Conservation (phyloP, 2,329 filamentous ascomycete genomes). For the Fusarium sp. region DNA sequence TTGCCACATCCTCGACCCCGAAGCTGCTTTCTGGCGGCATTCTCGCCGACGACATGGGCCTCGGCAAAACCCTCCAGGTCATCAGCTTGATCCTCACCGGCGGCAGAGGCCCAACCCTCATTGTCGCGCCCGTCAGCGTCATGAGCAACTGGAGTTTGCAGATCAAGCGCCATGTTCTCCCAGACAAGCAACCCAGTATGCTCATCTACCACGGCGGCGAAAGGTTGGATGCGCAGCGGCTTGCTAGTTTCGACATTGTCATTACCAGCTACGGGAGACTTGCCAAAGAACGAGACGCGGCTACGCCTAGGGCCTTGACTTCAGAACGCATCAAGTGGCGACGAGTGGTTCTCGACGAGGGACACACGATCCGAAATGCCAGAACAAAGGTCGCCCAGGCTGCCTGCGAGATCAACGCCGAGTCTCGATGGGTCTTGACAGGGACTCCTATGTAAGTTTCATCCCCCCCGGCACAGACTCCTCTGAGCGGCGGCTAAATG, state of each 20-base stretch:
- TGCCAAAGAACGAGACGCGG: slow-evolving; percentile 67
- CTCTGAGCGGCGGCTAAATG: slow-evolving; percentile 40
- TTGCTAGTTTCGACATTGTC: slow-evolving; percentile 76
- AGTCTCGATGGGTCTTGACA: slow-evolving; percentile 80
- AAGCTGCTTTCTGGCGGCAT: slow-evolving; percentile 81
- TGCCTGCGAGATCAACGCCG: slow-evolving; percentile 70
- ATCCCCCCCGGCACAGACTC: no score
- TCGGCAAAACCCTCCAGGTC: slow-evolving; percentile 88
- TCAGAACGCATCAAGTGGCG: slow-evolving; percentile 68
- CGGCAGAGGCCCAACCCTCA: slow-evolving; percentile 71
- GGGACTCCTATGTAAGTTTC: slow-evolving; percentile 78
- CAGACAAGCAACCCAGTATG: slow-evolving; percentile 69
- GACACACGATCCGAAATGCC: slow-evolving; percentile 82
- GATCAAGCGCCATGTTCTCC: slow-evolving; percentile 74
- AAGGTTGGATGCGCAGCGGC: slow-evolving; percentile 64
- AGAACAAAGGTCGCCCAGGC: slow-evolving; percentile 76
- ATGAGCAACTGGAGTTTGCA: slow-evolving; percentile 93
- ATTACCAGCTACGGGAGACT: slow-evolving; percentile 87
- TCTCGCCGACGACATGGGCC: slow-evolving; percentile 87
- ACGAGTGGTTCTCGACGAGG: slow-evolving; percentile 83
- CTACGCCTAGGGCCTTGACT: slow-evolving; percentile 54
- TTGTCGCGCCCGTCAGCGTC: slow-evolving; percentile 82
- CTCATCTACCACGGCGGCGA: slow-evolving; percentile 77
- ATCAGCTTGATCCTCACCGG: slow-evolving; percentile 78
- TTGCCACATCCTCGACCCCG: slow-evolving; percentile 65